Conservation (phyloP, 495 filamentous ascomycete genomes). For the Usnea hakonensis region DNA sequence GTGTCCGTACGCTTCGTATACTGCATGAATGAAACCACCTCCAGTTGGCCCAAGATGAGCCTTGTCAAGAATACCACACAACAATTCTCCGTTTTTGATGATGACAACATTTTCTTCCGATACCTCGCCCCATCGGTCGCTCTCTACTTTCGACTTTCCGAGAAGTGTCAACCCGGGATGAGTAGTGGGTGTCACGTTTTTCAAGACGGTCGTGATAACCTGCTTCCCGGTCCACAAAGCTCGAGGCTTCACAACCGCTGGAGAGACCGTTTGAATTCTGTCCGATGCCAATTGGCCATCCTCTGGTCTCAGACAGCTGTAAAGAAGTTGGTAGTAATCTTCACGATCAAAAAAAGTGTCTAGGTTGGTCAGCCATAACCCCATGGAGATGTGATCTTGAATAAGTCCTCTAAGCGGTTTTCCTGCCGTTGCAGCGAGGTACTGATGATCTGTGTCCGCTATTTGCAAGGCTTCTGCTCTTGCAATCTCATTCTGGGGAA, state of each 20-base stretch:
- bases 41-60: slow-evolving; percentile 81
- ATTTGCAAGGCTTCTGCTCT: slow-evolving; percentile 84
- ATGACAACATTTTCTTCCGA: slow-evolving; percentile 68
- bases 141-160: slow-evolving; percentile 66
- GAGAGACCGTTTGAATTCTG: slow-evolving; percentile 68
- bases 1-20: slow-evolving; percentile 92
- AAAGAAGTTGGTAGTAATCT: slow-evolving; percentile 89
- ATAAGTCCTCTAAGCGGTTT: slow-evolving; percentile 95
- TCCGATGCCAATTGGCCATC: slow-evolving; percentile 65
- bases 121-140: slow-evolving; percentile 68
- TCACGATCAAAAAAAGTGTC: slow-evolving; percentile 87
- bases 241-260: slow-evolving; percentile 74
- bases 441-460: slow-evolving; percentile 95
- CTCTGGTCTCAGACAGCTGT: slow-evolving; percentile 82
- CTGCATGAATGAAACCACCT: slow-evolving; percentile 82
- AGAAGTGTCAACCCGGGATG: slow-evolving; percentile 73
- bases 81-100: slow-evolving; percentile 78
- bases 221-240: slow-evolving; percentile 97
- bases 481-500: slow-evolving; percentile 94
- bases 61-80: slow-evolving; percentile 92
- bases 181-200: slow-evolving; percentile 72
- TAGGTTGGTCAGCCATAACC: slow-evolving; percentile 78
- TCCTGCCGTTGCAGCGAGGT: slow-evolving; percentile 86
- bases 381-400: slow-evolving; percentile 96
- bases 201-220: slow-evolving; percentile 83